Conservation (phyloP, 495 filamentous ascomycete species). For the Penicillium pulvis region DNA sequence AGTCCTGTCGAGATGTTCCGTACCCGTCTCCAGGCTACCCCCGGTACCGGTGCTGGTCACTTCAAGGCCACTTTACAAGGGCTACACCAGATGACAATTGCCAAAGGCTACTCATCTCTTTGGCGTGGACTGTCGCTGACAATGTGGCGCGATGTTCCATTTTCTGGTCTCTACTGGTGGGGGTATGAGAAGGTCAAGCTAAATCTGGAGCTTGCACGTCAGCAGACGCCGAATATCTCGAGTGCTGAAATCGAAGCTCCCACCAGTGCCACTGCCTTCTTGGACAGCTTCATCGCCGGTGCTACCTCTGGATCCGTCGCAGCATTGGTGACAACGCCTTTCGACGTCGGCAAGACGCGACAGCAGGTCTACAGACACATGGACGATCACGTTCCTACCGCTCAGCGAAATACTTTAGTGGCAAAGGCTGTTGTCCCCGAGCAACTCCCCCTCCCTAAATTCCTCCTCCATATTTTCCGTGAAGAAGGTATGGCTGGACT, state of each 20-base stretch:
- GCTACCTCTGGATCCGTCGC: constrained; percentile 80
- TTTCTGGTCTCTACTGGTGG: constrained; percentile 97
- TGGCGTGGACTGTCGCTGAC: constrained; percentile 94
- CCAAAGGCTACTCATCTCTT: constrained; percentile 74
- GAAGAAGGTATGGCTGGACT: constrained; percentile 79
- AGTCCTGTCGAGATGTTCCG: constrained; percentile 94
- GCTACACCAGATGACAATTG: constrained; percentile 74
- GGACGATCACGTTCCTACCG: constrained; percentile 39
- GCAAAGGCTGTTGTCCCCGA: constrained; percentile 59
- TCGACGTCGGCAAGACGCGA: constrained; percentile 96
- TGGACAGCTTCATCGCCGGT: constrained; percentile 87
- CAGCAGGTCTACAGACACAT: constrained; percentile 74
- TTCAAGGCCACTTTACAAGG: constrained; percentile 76
- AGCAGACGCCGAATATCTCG: constrained; percentile 33
- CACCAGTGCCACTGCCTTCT: constrained; percentile 53
- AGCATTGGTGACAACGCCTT: constrained; percentile 89
- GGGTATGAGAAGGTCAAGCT: constrained; percentile 85
- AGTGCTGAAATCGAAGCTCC: constrained; percentile 14
- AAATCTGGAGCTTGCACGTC: constrained; percentile 62
- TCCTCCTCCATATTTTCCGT: constrained; percentile 84
- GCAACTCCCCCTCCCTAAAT: constrained; percentile 70
- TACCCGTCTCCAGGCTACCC: constrained; percentile 82
- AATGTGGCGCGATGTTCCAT: constrained; percentile 95
- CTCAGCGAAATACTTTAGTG: constrained; percentile 12
- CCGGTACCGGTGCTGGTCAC: constrained; percentile 56